Percentiles rank a stretch among this genome's conserved stretches.
These are phyloP conservation scores for Nymphaea colorata DNA, from an alignment of 164 flowering plant species.

Conservation along the genomic window DNA sequence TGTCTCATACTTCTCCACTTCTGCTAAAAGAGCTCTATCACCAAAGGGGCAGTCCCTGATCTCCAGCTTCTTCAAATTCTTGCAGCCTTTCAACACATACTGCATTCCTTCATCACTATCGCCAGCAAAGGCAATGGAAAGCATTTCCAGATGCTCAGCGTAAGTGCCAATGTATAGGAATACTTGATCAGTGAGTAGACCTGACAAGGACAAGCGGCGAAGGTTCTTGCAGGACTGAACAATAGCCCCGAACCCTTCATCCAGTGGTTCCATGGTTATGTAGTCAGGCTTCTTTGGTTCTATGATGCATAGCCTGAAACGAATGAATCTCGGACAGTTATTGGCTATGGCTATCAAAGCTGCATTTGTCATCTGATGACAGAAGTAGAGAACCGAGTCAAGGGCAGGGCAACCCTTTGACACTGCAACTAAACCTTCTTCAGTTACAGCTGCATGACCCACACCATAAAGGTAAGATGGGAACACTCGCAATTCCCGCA, in stretches of 20 bases:
- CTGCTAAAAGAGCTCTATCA: constrained; percentile 52
- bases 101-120: constrained; percentile 76
- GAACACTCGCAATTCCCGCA: constrained; percentile 77
- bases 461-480: constrained; percentile 51
- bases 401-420: constrained; percentile 74
- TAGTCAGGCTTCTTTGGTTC: constrained; percentile 57
- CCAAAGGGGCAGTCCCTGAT: constrained; percentile 87
- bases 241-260: constrained; percentile 91
- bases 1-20: constrained; percentile 87
- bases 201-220: constrained; percentile 63
- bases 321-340: constrained; percentile 60
- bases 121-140: constrained; percentile 86
- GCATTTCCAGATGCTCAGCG: constrained; percentile 88
- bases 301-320: constrained; percentile 71
- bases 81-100: constrained; percentile 79
- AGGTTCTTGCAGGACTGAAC: constrained; percentile 71
- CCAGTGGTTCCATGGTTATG: constrained; percentile 56
- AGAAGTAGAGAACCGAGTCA: constrained; percentile 65
- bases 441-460: constrained; percentile 52
- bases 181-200: constrained; percentile 71
- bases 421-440: constrained; percentile 64
- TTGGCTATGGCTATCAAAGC: constrained; percentile 74
- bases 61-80: constrained; percentile 72
- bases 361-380: constrained; percentile 86
- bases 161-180: constrained; percentile 84